Evolutionary conservation across 2,329 filamentous ascomycete species (phyloP).

Genomic region (Fusarium phyllophilum): DNA sequence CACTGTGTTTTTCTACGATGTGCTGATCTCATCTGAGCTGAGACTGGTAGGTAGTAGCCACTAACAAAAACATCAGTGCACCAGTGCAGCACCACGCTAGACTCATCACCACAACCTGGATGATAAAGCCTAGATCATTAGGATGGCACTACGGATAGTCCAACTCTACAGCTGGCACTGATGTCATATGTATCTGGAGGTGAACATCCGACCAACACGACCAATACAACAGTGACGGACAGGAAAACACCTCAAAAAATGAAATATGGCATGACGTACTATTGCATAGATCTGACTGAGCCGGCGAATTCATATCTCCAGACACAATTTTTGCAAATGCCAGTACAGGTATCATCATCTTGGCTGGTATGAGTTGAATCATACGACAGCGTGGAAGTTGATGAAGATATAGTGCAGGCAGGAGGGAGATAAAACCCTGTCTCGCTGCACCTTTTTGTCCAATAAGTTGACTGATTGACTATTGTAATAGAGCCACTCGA

Average conservation of each 20-base stretch:
- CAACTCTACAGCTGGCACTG: background rate
- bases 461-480: background rate
- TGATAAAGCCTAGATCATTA: constrained; percentile 1
- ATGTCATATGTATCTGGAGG: background rate
- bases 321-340: background rate
- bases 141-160: background rate
- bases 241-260: background rate
- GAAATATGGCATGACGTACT: background rate
- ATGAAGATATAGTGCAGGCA: background rate
- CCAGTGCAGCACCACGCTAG: background rate
- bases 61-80: background rate
- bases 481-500: background rate
- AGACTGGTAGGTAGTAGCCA: background rate
- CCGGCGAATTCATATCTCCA: background rate
- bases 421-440: background rate
- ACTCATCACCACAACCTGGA: background rate
- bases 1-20: constrained; percentile 13
- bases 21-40: constrained; percentile 12
- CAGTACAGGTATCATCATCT: background rate
- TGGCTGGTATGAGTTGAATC: background rate
- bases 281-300: background rate
- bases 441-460: background rate
- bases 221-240: background rate
- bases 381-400: background rate
- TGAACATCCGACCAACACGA: background rate